Evolutionary conservation across 2,329 filamentous ascomycete genomes (phyloP).

Genomic region (Aureobasidium namibiae): DNA sequence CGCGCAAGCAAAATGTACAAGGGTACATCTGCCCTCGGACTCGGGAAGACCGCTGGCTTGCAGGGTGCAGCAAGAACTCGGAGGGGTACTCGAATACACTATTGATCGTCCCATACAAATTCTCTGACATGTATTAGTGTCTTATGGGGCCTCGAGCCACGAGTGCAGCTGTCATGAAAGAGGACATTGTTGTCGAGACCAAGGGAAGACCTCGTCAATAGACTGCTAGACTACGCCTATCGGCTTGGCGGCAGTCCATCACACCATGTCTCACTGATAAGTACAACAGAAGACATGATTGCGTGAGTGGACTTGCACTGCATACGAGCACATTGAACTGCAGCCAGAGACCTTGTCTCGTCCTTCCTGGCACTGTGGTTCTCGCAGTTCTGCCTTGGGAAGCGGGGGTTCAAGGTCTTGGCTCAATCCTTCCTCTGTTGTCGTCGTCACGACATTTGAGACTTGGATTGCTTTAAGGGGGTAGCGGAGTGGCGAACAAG

Average conservation of each 20-base stretch:
- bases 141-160: neutral
- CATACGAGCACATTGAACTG: neutral
- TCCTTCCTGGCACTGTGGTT: neutral
- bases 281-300: neutral
- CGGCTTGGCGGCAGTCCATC: neutral
- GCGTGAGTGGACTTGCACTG: neutral
- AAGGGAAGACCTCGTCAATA: neutral
- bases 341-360: neutral
- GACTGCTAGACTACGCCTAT: neutral
- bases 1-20: constrained; percentile 1
- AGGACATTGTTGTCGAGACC: neutral
- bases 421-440: neutral
- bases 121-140: constrained; percentile 3
- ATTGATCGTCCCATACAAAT: neutral
- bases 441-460: neutral
- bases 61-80: neutral
- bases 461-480: neutral
- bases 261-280: constrained; percentile 3
- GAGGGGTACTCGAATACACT: neutral
- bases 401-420: neutral
- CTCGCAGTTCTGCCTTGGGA: no score
- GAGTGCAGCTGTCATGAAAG: neutral
- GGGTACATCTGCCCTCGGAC: neutral
- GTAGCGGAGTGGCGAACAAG: neutral
- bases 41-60: neutral